Evolutionary conservation across 345 rosid genomes (phyloP), one percentile per base, ranked within the genome.

Genomic region (Carallia pectinifolia): DNA sequence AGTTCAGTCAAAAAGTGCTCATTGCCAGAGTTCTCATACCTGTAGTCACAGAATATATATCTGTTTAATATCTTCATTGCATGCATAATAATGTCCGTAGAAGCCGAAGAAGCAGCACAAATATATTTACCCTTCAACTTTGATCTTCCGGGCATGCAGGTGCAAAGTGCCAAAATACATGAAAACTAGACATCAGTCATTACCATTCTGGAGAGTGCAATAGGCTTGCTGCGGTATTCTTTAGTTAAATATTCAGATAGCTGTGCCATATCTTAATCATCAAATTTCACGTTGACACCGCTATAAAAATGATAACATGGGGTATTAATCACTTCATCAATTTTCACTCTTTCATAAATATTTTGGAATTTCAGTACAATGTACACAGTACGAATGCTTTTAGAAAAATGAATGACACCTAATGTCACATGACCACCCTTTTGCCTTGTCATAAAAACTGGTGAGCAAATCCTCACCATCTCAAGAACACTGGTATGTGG

Each of bases 1-100:
- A 88, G 74, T 74, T 84, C 92, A 53, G 81, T 81, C 68, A 76
- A 84, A 75, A 88, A 84, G 75, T 83, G 89, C 64, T 86, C 86
- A 36, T 88, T 84, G 37, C 88, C 90, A 56, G 87, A 88, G 71
- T 83, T 84, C 66, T 80, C 79, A 37, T 74, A 81, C 61, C 92
- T 86, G 85, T 44, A 68, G n/a, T 9, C 13, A 17, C 31, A 59
- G 50, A 58, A 68, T 13, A 59, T 34, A n/a, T 15, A 2, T 55
- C 23, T 1, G 23, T 55, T 67, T 34, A 67, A 12, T 18, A 44
- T 7, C 8, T 27, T 56, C 15, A n/a, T 47, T 6, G n/a, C 36
- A 5, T 4, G 33, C 23, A 6, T 23, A 68, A 58, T 36, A 58
- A 68, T 52, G 58, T 30, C 38, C 40, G 13, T 7, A 58, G 34